Percentiles rank a stretch among this genome's conserved stretches.
phyloP scores from a whole-genome alignment of 257 asterid genomes.

The Avicennia marina region DNA sequence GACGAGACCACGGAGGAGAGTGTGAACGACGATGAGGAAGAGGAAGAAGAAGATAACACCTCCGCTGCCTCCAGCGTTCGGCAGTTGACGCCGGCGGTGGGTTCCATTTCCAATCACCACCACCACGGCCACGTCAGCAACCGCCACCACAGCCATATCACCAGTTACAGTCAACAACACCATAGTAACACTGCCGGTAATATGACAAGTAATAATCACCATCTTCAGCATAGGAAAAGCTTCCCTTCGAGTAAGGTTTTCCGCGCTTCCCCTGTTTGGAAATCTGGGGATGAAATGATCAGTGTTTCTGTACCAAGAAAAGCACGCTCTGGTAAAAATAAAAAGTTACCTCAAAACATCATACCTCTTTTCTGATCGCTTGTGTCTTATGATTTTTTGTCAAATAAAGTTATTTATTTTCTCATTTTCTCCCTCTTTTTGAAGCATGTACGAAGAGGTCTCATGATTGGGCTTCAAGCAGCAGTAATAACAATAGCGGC shows the following conservation, averaged over 20 bases:
- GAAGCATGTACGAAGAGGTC: slow-evolving; percentile 83
- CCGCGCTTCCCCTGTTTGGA: slow-evolving; percentile 78
- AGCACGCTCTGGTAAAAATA: slow-evolving; percentile 77
- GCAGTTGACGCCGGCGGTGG: slow-evolving; percentile 39
- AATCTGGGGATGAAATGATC: slow-evolving; percentile 88
- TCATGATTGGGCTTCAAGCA: slow-evolving; percentile 74
- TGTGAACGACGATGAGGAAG: slow-evolving; percentile 79
- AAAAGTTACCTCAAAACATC: background rate
- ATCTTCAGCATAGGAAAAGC: slow-evolving; percentile 61
- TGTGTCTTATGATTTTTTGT: background rate
- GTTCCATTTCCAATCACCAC: slow-evolving; percentile 35
- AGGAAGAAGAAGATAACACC: slow-evolving; percentile 46
- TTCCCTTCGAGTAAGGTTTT: slow-evolving; percentile 56
- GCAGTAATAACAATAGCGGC: slow-evolving; percentile 40
- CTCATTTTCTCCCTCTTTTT: slow-evolving; percentile 5
- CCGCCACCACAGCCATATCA: slow-evolving; percentile 31
- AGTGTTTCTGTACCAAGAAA: slow-evolving; percentile 91
- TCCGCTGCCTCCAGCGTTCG: slow-evolving; percentile 31
- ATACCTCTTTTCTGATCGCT: background rate
- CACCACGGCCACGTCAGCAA: slow-evolving; percentile 24
- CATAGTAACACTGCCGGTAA: slow-evolving; percentile 22
- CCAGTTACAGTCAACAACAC: slow-evolving; percentile 40
- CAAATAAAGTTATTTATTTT: slow-evolving; percentile 20
- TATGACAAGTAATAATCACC: slow-evolving; percentile 31
- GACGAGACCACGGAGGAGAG: slow-evolving; percentile 90